Evolutionary conservation across 306 rosid species (phyloP), one percentile per base, ranked within the genome.

Genomic region (Prunus mume): DNA sequence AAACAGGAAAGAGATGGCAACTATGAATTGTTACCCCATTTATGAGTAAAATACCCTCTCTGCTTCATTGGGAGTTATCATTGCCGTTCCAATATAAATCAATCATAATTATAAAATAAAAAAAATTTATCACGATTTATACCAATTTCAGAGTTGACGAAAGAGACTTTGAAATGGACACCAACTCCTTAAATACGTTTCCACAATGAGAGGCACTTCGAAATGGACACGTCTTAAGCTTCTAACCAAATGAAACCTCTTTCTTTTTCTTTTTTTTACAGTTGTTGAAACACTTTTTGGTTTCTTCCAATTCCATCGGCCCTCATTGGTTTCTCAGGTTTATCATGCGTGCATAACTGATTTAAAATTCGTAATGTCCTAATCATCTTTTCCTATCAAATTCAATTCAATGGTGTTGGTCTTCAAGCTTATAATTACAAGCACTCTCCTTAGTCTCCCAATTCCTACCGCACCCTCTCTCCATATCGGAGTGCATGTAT

Each of bases 181-280:
- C 66, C 2, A 6, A 32, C 19, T 12, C 63, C 12, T 11, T 32
- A 13, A 2, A 34, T n/a, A 5, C 28, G 14, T 63, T 63, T 65
- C 9, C 50, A 34, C 69, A 19, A 11, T 60, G 58, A 46, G 34
- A 46, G 63, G 57, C 77, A 73, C 77, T 73, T 45, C 27, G 60
- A 61, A 61, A 61, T 60, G 57, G 60, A 27, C 22, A 58, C 76
- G 30, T 38, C 76, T 22, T 34, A 55, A 6, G 11, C 45, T 30
- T 30, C 19, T 20, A 30, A 28, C 55, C 43, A 25, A 69, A 49
- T 25, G 12, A 49, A 13, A 45, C 7, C 43, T 52, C 58, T 4
- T 18, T 52, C 6, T 52, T 18, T 45, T 30, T 5, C 3, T 32
- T 6, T 56, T 6, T 38, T 56, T 22, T 56, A 20, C 14, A 0